Evolutionary conservation across 192 early-diverging fungal genomes (phyloP), one percentile per base, ranked within the genome.

Genomic region (Coemansia sp.): DNA sequence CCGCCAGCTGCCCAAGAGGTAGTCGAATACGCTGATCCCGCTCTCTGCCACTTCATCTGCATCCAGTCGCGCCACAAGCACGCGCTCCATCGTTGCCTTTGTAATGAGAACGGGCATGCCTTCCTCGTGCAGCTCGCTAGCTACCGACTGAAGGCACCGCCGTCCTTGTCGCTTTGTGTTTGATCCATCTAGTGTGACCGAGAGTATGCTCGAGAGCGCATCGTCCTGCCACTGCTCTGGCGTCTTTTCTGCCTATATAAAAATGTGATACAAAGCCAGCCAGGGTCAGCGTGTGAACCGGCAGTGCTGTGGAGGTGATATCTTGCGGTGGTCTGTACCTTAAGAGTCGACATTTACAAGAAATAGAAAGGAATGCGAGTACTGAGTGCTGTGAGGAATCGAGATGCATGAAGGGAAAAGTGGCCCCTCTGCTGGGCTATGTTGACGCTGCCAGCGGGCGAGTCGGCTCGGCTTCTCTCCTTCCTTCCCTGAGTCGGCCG

Each of bases 191-290:
- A 97, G 78, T 11, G 92, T 92, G 21, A 93, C 88, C 16, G 85
- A 75, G 53, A 97, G 83, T 33, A 97, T 84, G 59, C 84, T 86
- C 13, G 89, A 90, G 16, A 94, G 73, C 6, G 89, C 90, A 38
- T 91, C 88, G 72, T 93, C 89, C 69, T 93, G 91, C 95, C 95
- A 97, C 65, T 81, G 70, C 10, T 72, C 79, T 48, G 69, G 64
- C 50, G 79, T 60, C 64, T 80, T 79, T 61, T 64, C 76, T n/a
- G 67, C 53, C 75, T 77, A 77, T 65, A 71, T 2, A 57, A 0
- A 34, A 20, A 58, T 1, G 31, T 31, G 31, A 4, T 31, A 31
- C 4, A 8, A 34, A 64, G 14, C 25, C 25, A 13, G 53, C 5
- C 18, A 39, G 47, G n/a, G 31, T 45, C 9, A 53, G 62, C 36